These are phyloP conservation scores for Kalmanozyma brasiliensis DNA, from an alignment of 1,284 basidiomycete species.

Conservation along the genomic window DNA sequence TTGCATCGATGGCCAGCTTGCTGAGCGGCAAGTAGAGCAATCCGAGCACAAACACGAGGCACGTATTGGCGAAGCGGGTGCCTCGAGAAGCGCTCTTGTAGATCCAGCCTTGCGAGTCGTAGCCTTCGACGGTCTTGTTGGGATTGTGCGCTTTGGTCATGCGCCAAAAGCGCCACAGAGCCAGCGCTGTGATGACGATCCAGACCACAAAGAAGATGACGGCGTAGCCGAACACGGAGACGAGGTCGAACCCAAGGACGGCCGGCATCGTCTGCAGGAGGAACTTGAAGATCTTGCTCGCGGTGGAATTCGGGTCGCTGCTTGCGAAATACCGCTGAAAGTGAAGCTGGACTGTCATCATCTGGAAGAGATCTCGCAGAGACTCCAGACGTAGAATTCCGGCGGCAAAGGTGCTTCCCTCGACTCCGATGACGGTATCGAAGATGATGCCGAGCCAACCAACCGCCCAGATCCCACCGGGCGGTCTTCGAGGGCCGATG, in stretches of 20 bases:
- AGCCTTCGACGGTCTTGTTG: constrained; percentile 58
- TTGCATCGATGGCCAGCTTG: constrained; percentile 60
- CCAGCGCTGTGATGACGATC: constrained; percentile 42
- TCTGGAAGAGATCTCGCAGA: constrained; percentile 57
- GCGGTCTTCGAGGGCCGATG: constrained; percentile 58
- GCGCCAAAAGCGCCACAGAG: constrained; percentile 47
- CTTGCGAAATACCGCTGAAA: constrained; percentile 39
- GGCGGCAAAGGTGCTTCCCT: constrained; percentile 58
- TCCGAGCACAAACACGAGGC: constrained; percentile 55
- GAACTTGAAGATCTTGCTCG: constrained; percentile 30
- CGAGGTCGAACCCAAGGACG: constrained; percentile 57
- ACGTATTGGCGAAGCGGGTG: constrained; percentile 56
- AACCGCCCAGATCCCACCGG: constrained; percentile 49
- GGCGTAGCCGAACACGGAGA: constrained; percentile 59
- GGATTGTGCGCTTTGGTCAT: constrained; percentile 59
- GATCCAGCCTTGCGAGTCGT: constrained; percentile 57
- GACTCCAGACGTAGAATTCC: constrained; percentile 57
- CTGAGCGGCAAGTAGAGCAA: constrained; percentile 60
- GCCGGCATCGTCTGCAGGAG: constrained; percentile 53
- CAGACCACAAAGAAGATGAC: constrained; percentile 54
- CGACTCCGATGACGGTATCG: constrained; percentile 60
- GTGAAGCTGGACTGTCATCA: constrained; percentile 55
- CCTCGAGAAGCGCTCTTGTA: constrained; percentile 49
- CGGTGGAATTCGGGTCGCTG: constrained; percentile 24
- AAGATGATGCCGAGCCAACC: constrained; percentile 56